These are phyloP conservation scores for Paramecium tetraurelia DNA, from an alignment of 73 alveolate species.

Conservation along the genomic window DNA sequence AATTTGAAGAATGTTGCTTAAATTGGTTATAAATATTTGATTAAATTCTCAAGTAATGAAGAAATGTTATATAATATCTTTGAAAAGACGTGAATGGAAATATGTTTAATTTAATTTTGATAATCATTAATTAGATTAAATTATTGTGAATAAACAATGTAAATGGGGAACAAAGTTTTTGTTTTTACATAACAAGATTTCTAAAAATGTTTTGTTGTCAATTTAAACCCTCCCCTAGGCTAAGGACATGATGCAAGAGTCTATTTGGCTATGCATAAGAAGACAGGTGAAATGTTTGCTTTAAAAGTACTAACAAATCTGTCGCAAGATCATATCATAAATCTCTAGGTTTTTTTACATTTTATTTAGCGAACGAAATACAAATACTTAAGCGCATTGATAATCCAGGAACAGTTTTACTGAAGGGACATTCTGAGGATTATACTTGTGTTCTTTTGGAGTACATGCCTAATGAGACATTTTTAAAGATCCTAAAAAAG, in stretches of 20 bases:
- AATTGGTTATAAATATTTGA: not conserved
- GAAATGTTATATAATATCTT: not conserved
- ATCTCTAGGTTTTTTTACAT: not conserved
- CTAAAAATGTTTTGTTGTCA: not conserved
- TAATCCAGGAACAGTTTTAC: not conserved
- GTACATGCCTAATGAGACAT: constrained; percentile 5
- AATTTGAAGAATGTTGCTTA: not conserved
- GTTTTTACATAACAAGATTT: not conserved
- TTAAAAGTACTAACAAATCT: not conserved
- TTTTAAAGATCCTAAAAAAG: not conserved
- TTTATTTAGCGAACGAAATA: constrained; percentile 40
- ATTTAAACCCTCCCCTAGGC: not conserved
- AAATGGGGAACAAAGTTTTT: not conserved
- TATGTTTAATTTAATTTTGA: not conserved
- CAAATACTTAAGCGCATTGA: not conserved
- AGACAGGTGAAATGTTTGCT: constrained; percentile 1
- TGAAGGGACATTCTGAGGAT: not conserved
- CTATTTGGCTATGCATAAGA: not conserved
- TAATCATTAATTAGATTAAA: not conserved
- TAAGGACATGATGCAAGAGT: constrained; percentile 7
- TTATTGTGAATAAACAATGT: not conserved
- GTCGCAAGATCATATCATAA: not conserved
- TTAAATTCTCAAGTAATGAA: not conserved
- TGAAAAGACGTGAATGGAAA: not conserved
- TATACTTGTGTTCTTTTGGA: not conserved